Evolutionary conservation across 78 protist species (phyloP).

Genomic region (Capsaspora owczarzaki): DNA sequence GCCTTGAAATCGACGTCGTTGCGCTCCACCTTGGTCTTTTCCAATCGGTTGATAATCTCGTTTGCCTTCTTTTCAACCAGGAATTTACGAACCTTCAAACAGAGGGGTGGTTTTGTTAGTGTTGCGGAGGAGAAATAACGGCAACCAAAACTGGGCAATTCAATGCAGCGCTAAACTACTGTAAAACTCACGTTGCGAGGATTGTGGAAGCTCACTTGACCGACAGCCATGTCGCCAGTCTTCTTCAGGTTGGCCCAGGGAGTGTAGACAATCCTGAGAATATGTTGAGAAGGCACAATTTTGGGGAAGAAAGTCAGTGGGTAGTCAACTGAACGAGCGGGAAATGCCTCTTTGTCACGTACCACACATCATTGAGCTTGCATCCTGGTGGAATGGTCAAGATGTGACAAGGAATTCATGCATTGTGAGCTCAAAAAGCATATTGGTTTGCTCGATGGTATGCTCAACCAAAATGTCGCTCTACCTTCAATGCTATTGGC

Average conservation of each 20-base stretch:
- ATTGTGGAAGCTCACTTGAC: slow-evolving; percentile 76
- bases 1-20: neutral
- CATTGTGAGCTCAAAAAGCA: too few species aligned
- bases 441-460: neutral
- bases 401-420: too few species aligned
- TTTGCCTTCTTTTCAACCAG: neutral
- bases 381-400: too few species aligned
- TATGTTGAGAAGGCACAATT: neutral
- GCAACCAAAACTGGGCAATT: neutral
- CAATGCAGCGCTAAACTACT: neutral
- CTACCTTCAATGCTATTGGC: slow-evolving; percentile 80
- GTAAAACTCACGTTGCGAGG: neutral
- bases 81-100: neutral
- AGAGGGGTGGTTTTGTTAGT: too few species aligned
- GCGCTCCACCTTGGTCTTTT: neutral
- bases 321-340: too few species aligned
- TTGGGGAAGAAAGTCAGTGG: too few species aligned
- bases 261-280: slow-evolving; percentile 70
- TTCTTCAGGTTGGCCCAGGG: slow-evolving; percentile 84
- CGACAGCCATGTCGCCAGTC: slow-evolving; percentile 80
- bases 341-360: too few species aligned
- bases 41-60: neutral
- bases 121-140: too few species aligned
- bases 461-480: neutral
- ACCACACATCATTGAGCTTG: too few species aligned